Base-by-base conservation (phyloP, 768 basidiomycete species). In the Filobasidium wieringae region DNA sequence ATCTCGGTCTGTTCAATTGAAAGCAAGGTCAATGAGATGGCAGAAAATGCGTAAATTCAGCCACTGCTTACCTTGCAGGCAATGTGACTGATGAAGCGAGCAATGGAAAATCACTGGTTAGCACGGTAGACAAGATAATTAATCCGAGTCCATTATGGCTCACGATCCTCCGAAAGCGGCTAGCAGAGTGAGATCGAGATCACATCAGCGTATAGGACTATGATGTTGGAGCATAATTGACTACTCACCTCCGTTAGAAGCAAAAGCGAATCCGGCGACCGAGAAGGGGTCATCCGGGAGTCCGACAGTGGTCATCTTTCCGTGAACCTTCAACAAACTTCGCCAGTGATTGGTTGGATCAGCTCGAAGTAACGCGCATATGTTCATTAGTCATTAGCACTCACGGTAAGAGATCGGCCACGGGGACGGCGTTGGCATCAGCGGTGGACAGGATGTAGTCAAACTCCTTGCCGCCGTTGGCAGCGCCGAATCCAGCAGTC, bases 31-130 rank as follows among this genome's bases (percentile, higher is more conserved):
- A 33, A 32, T 7, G 55, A 36, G 36, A 37, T 9, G 36, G 36
- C n/a, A 37, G n/a, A n/a, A n/a, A n/a, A n/a, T n/a, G 17, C 31
- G 29, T 8, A 43, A 6, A 63, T 65, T 65, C 55, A 67, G 63
- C n/a, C 32, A 37, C 65, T 83, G 81, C 55, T 78, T 15, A 47
- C 74, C 75, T 82, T 83, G 68, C 75, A 78, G 29, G 81, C 83
- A 53, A 82, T 80, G 63, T 75, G 73, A 31, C 67, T 68, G 36
- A 37, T 37, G 36, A 37, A 37, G 30, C 66, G 66, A 29, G 70
- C 68, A 53, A 77, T 64, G 30, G 57, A 51, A 47, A 56, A 41
- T 11, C 63, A 63, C 43, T 68, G 65, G 26, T 53, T 50, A 52
- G 61, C 61, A 59, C 36, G 36, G 36, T n/a, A 69, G 61, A 22